Evolutionary conservation across 164 flowering plant genomes (phyloP).

Genomic region (Aristolochia contorta): DNA sequence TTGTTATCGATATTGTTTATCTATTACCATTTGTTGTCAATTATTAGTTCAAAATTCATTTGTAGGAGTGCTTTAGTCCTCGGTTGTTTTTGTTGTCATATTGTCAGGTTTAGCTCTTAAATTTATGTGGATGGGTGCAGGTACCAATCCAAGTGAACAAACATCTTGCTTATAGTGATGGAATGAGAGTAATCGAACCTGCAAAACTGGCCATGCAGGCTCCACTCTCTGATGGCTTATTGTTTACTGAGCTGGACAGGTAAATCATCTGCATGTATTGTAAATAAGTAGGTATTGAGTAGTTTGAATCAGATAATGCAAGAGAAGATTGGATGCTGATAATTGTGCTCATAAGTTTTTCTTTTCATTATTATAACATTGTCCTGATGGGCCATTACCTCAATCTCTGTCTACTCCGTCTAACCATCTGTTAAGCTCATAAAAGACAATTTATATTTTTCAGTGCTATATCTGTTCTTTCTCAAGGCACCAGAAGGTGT

Average conservation of each 20-base stretch:
- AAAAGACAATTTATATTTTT: too few relatives aligned
- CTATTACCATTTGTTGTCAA: too few relatives aligned
- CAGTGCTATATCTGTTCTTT: too few relatives aligned
- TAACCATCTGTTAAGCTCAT: too few relatives aligned
- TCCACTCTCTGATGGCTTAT: slow-evolving; percentile 64
- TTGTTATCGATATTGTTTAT: too few relatives aligned
- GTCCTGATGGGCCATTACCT: background rate
- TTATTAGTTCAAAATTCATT: background rate
- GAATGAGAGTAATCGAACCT: slow-evolving; percentile 78
- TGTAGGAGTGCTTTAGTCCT: background rate
- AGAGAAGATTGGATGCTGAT: background rate
- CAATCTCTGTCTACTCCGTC: background rate
- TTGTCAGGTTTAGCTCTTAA: too few relatives aligned
- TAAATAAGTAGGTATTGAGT: background rate
- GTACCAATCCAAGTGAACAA: slow-evolving; percentile 98
- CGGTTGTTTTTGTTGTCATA: background rate
- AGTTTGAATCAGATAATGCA: background rate
- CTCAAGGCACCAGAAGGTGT: too few relatives aligned
- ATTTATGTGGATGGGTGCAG: slow-evolving; percentile 23
- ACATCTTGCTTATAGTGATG: slow-evolving; percentile 81
- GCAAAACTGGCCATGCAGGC: slow-evolving; percentile 35
- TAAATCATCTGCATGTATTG: slow-evolving; percentile 8
- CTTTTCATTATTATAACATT: too few relatives aligned
- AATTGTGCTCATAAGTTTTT: too few relatives aligned
- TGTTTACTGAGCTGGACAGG: slow-evolving; percentile 76